Conservation (phyloP, 2,329 filamentous ascomycete species). For the Aureobasidium sp. region DNA sequence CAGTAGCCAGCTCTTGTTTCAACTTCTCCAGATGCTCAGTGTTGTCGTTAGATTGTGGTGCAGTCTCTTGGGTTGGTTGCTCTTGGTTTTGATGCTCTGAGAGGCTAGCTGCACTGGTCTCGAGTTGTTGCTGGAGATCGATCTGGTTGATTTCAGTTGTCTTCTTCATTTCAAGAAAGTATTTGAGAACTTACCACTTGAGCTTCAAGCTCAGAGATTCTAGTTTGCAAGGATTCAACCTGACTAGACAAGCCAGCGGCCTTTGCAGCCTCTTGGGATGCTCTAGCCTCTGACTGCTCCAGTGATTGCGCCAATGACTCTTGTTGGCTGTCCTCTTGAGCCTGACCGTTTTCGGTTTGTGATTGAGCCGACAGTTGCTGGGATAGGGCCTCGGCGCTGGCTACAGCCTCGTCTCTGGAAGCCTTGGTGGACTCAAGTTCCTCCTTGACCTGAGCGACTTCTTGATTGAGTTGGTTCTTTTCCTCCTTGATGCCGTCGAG, state of each 20-base stretch:
- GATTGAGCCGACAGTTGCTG: not conserved
- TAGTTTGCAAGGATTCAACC: conserved; percentile 50
- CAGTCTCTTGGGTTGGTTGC: conserved; percentile 26
- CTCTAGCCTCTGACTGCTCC: conserved; percentile 36
- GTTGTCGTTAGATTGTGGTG: conserved; percentile 14
- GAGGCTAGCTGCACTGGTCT: conserved; percentile 17
- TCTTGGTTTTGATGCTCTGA: conserved; percentile 32
- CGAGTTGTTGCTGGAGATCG: conserved; percentile 15
- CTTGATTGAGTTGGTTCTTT: conserved; percentile 43
- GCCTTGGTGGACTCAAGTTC: conserved; percentile 57
- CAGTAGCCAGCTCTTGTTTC: conserved; percentile 35
- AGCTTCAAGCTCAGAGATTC: conserved; percentile 56
- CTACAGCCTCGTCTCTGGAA: conserved; percentile 57
- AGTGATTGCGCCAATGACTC: conserved; percentile 20
- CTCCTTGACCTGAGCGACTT: conserved; percentile 22
- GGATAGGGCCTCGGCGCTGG: conserved; percentile 34
- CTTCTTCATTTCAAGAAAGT: not conserved
- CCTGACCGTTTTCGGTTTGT: conserved; percentile 21
- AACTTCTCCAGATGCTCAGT: conserved; percentile 30
- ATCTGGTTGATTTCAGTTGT: conserved; percentile 3
- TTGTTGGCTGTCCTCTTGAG: conserved; percentile 16
- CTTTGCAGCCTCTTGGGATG: conserved; percentile 32
- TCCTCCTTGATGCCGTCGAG: conserved; percentile 54
- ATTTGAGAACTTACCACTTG: conserved; percentile 37
- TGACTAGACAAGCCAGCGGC: conserved; percentile 31